Base-by-base conservation (phyloP, 1,284 basidiomycete genomes). In the Melampsora americana region DNA sequence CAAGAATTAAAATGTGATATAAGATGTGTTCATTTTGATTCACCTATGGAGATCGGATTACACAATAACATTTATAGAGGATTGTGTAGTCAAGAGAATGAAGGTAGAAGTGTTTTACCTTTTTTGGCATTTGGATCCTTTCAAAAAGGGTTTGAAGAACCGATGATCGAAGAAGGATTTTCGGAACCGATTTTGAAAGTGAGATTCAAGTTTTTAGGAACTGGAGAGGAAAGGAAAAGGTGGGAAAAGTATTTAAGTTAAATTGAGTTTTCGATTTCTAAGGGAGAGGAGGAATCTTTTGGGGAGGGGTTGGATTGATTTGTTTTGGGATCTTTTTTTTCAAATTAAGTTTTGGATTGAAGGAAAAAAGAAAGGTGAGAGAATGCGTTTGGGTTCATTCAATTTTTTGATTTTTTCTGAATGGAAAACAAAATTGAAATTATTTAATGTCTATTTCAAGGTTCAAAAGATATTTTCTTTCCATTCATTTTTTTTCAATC, bases 61-160 rank as follows among this genome's bases (percentile, higher is more conserved):
- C 93, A 95, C 82, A 95, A 95, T 81, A 94, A 94, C 80, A 82
- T 92, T 2, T 95, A 94, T 81, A 88, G 93, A 39, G 88, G 91
- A 44, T 89, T 86, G 80, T 39, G 62, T 44, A 11, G 70, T 68
- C 20, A 67, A 77, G 74, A 39, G 44, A 46, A 78, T 75, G 2
- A 66, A 14, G 66, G 56, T 5, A 42, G 65, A n/a, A 16, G 39
- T n/a, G n/a, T 90, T 11, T 80, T 93, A 2, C 91, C 92, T 0
- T 87, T 87, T 78, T 75, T 84, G 0, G 91, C 89, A 1, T 90
- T 91, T 79, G 83, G 82, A 12, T 83, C 86, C 6, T 94, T 89
- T 81, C 84, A 85, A 14, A 84, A 86, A 48, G 85, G 85, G 20
- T 91, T 88, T 77, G 89, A 94, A 82, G 87, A 88, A 79, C 92